Conservation (phyloP, 306 rosid species). For the Pueraria montana region DNA sequence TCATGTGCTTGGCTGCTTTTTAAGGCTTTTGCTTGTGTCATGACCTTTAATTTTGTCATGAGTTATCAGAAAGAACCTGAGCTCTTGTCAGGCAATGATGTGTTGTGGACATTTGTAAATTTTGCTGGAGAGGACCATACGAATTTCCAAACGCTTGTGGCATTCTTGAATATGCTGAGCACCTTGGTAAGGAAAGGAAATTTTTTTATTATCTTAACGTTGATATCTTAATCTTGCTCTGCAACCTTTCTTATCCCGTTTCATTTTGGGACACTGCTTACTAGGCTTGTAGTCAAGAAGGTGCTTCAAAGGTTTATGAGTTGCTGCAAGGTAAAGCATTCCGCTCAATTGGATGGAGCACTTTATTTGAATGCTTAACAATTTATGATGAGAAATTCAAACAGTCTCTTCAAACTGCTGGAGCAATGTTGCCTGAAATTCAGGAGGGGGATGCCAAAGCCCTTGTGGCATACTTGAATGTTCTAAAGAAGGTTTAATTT, state of each 20-base stretch:
- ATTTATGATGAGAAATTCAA: conserved; percentile 95
- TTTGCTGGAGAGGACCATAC: conserved; percentile 99
- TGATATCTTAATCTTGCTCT: conserved; percentile 25
- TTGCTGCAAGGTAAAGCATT: conserved; percentile 94
- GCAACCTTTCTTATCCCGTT: conserved; percentile 10
- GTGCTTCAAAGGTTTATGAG: conserved; percentile 94
- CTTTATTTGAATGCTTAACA: conserved; percentile 92
- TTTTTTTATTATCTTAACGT: conserved; percentile 36
- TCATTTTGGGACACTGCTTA: conserved; percentile 39
- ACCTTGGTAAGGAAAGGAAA: conserved; percentile 74
- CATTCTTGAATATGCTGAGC: conserved; percentile 96
- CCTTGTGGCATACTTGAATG: conserved; percentile 91
- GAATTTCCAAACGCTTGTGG: conserved; percentile 90
- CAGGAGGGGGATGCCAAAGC: conserved; percentile 99
- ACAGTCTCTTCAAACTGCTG: conserved; percentile 91
- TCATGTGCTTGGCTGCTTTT: conserved; percentile 27
- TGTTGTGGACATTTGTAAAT: conserved; percentile 95
- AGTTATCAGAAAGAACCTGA: conserved; percentile 90
- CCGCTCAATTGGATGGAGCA: conserved; percentile 99
- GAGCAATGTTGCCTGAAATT: conserved; percentile 86
- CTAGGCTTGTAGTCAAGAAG: conserved; percentile 95
- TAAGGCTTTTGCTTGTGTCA: conserved; percentile 26
- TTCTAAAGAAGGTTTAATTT: conserved; percentile 81
- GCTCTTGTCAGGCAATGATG: conserved; percentile 90
- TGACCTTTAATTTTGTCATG: conserved; percentile 46